Conservation (phyloP, 2,329 filamentous ascomycete genomes). For the Dactylellina drechsleri region DNA sequence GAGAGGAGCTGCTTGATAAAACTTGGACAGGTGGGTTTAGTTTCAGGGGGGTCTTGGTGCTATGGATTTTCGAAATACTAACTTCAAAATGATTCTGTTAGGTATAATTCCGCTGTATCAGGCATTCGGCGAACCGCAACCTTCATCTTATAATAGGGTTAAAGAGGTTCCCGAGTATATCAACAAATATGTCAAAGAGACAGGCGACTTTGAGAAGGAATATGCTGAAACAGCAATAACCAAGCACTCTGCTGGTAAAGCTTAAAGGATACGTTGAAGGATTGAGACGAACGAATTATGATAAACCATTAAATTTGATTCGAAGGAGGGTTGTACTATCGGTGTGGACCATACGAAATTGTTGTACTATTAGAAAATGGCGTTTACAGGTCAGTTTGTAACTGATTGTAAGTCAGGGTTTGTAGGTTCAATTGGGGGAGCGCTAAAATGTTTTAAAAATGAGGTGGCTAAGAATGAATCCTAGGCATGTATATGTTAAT, state of each 20-base stretch:
- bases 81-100: not conserved
- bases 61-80: too few relatives aligned
- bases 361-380: not conserved
- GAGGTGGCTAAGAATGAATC: too few relatives aligned
- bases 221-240: slow-evolving; percentile 61
- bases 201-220: slow-evolving; percentile 63
- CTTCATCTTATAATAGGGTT: slow-evolving; percentile 70
- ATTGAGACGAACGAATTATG: not conserved
- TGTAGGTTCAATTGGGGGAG: not conserved
- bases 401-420: too few relatives aligned
- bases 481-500: too few relatives aligned
- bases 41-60: not conserved
- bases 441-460: not conserved
- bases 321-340: not conserved
- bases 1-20: slow-evolving; percentile 64
- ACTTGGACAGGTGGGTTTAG: slow-evolving; percentile 67
- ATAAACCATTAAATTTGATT: not conserved
- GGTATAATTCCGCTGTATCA: slow-evolving; percentile 72
- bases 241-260: slow-evolving; percentile 20
- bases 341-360: slow-evolving; percentile 2
- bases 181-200: slow-evolving; percentile 65
- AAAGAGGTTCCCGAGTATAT: slow-evolving; percentile 72
- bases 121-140: slow-evolving; percentile 72
- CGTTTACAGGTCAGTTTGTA: not conserved
- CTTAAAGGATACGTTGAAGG: not conserved